Conservation (phyloP, 768 basidiomycete species). For the Thelephora ganbajun region DNA sequence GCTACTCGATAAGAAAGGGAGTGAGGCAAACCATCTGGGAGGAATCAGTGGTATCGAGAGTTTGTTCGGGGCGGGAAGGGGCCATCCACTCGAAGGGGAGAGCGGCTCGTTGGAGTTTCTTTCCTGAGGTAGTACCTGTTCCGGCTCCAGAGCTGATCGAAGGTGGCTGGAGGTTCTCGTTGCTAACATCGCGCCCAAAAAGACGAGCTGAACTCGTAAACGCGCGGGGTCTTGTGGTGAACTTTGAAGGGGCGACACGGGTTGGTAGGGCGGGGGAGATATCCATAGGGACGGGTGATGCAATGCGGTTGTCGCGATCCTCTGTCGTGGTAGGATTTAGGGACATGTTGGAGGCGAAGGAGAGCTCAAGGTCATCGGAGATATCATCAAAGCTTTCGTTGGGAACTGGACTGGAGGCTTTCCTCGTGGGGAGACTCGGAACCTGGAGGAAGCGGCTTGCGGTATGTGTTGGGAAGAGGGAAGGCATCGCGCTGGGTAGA, state of each 20-base stretch:
- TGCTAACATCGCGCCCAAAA: slow-evolving; percentile 67
- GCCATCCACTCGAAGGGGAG: slow-evolving; percentile 50
- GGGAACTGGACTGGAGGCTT: slow-evolving; percentile 29
- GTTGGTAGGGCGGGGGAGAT: slow-evolving; percentile 52
- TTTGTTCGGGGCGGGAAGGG: slow-evolving; percentile 14
- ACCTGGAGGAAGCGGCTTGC: slow-evolving; percentile 30
- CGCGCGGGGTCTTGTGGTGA: slow-evolving; percentile 39
- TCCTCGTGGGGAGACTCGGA: slow-evolving; percentile 29
- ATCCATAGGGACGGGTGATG: slow-evolving; percentile 58
- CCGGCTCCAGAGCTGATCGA: slow-evolving; percentile 19
- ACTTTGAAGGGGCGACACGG: slow-evolving; percentile 5
- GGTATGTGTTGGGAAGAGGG: slow-evolving; percentile 26
- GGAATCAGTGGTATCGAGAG: slow-evolving; percentile 15
- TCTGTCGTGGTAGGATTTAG: slow-evolving; percentile 55
- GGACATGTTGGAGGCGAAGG: slow-evolving; percentile 75
- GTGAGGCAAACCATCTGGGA: slow-evolving; percentile 15
- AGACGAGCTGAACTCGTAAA: slow-evolving; percentile 51
- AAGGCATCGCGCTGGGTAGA: slow-evolving; percentile 33
- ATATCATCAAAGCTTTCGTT: slow-evolving; percentile 34
- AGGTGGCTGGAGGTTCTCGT: slow-evolving; percentile 23
- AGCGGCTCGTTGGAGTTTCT: slow-evolving; percentile 46
- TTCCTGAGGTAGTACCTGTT: slow-evolving; percentile 29
- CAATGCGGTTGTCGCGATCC: slow-evolving; percentile 27
- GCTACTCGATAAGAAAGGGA: slow-evolving; percentile 6
- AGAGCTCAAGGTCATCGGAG: slow-evolving; percentile 67